Base-by-base conservation (phyloP, 371 early-diverging fungal genomes). In the Lichtheimia corymbifera region DNA sequence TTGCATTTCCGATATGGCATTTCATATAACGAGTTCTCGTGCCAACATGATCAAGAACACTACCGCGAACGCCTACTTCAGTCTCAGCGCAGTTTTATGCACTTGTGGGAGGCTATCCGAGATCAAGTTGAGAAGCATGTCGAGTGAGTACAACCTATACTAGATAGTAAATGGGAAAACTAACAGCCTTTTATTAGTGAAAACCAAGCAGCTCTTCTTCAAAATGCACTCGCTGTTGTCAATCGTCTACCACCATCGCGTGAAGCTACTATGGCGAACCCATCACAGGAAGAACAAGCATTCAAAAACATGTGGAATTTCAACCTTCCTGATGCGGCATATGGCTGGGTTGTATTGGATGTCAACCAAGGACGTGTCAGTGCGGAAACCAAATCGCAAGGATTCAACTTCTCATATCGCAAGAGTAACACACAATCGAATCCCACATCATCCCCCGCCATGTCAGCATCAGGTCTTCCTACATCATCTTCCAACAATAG, bases 291-390 rank as follows among this genome's bases (percentile, higher is more conserved):
- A 49, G 86, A 88, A 65, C 73, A 77, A 6, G 83, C 84, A 0
- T 88, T 82, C 64, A 88, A 86, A 62, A 86, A 86, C 63, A 79
- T 84, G 80, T 88, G 88, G 88, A 83, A 86, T 58, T 86, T 88
- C 61, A 88, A 88, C 49, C 62, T 88, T 50, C 84, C 88, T 14
- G 88, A 88, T 66, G 82, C 83, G 41, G 82, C 83, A 22, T 82
- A 77, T 63, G 88, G 88, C 6, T 73, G 80, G 56, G 63, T 86
- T 27, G 65, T 86, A 14, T 68, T 88, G 42, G 78, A 81, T 62
- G 71, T 86, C 50, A 74, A 72, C 55, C 73, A 86, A 27, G 86
- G 86, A 7, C 67, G 73, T 13, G 70, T 81, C 52, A 66, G 73
- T 53, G 76, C 83, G 28, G 86, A 86, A 65, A 82, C 79, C 28